phyloP scores from a whole-genome alignment of 73 alveolate species.

The Urostyla sp. region DNA sequence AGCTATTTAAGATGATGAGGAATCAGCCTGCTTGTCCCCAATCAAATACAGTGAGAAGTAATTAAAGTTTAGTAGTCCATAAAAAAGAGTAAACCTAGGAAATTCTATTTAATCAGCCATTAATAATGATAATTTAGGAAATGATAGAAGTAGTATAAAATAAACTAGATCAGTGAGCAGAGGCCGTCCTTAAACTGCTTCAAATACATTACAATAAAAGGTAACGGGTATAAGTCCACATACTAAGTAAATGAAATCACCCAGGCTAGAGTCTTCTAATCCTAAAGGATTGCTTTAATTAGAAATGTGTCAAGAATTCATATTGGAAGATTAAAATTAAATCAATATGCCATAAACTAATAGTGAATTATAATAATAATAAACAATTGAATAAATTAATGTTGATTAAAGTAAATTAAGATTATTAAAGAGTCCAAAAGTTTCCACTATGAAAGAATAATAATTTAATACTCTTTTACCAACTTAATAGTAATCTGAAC shows the following conservation, averaged over 20 bases:
- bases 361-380: background rate
- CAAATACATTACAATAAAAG: background rate
- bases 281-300: too few species aligned
- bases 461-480: too few species aligned
- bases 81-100: background rate
- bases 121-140: background rate
- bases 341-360: background rate
- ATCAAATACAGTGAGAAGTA: too few species aligned
- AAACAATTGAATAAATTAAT: too few species aligned
- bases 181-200: conserved; percentile 37
- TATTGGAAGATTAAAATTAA: too few species aligned
- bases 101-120: background rate
- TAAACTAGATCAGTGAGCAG: conserved; percentile 33
- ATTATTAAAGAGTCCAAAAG: conserved; percentile 30
- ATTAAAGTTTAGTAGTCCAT: too few species aligned
- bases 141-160: conserved; percentile 1
- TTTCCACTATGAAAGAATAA: too few species aligned
- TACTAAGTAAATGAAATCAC: conserved; percentile 25
- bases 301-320: too few species aligned
- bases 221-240: conserved; percentile 21
- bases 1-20: conserved; percentile 38
- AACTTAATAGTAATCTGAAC: background rate
- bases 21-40: too few species aligned
- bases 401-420: conserved; percentile 40
- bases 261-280: conserved; percentile 2